Evolutionary conservation across 805 yeast genomes (phyloP).

Genomic region (Clavispora vitiphila): DNA sequence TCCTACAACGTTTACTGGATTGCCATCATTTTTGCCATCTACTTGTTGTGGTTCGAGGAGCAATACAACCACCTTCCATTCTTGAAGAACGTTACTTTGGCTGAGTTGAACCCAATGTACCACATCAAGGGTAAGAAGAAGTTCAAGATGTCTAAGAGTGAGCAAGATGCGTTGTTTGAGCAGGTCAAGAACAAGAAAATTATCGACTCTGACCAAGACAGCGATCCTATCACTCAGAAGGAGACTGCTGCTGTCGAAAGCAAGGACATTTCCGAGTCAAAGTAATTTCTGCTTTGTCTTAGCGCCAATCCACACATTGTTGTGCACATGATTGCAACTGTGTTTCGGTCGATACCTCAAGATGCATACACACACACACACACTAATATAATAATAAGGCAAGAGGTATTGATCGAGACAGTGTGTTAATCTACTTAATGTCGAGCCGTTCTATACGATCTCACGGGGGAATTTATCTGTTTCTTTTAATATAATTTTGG

Average conservation of each 20-base stretch:
- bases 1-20: conserved; percentile 91
- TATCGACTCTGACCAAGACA: not conserved
- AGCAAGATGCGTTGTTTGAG: conserved; percentile 49
- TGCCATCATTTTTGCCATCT: conserved; percentile 47
- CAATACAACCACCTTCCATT: conserved; percentile 76
- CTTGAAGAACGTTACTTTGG: conserved; percentile 40
- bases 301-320: too few relatives aligned
- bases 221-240: not conserved
- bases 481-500: not conserved
- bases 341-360: not conserved
- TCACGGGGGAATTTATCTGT: not conserved
- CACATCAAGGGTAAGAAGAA: conserved; percentile 66
- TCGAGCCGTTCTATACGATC: not conserved
- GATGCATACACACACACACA: conserved; percentile 1
- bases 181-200: conserved; percentile 20
- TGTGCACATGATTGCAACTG: not conserved
- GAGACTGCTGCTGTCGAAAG: not conserved
- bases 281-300: not conserved
- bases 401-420: not conserved
- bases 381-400: not conserved
- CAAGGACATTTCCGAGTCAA: not conserved
- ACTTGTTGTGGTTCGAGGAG: conserved; percentile 77
- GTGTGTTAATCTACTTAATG: not conserved
- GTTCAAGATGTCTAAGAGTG: conserved; percentile 46
- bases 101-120: conserved; percentile 66